Evolutionary conservation across 192 early-diverging fungal species (phyloP), one percentile per base, ranked within the genome.

Genomic region (Coemansia sp.): DNA sequence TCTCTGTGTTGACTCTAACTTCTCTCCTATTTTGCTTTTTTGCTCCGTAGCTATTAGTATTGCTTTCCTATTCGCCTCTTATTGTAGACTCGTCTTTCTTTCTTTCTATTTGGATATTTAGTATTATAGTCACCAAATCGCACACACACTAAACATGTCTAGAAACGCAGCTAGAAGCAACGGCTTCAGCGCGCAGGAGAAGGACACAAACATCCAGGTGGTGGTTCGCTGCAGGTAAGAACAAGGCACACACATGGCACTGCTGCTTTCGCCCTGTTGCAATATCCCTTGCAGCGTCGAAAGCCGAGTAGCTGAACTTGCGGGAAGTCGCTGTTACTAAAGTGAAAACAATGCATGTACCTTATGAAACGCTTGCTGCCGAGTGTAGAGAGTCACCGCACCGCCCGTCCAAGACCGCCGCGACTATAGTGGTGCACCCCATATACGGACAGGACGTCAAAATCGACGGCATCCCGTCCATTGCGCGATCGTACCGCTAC

Each of bases 181-280:
- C 28, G 46, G 36, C 46, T 14, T 23, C 1, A 40, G 18, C 2
- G 8, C 41, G 14, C 45, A 70, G 9, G 66, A 73, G 35, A 88
- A 88, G 36, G 87, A 80, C 41, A 78, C 85, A 15, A 90, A 91
- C 46, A 91, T 91, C 26, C 88, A 91, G 53, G 89, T 90, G 1
- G 81, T 88, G 3, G 82, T 91, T 13, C 79, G 89, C 29, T 89
- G 86, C 70, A 74, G 84, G 87, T 87, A 79, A 64, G 55, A 35
- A 24, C n/a, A n/a, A n/a, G n/a, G n/a, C n/a, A n/a, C n/a, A n/a
- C n/a, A n/a, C n/a, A n/a, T n/a, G n/a, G n/a, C n/a, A n/a, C n/a
- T n/a, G n/a, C n/a, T n/a, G n/a, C n/a, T n/a, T n/a, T n/a, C n/a
- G n/a, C n/a, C n/a, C n/a, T n/a, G n/a, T n/a, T n/a, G n/a, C n/a